Evolutionary conservation across 2,329 filamentous ascomycete species (phyloP).

Genomic region (Pyrenochaeta sp.): DNA sequence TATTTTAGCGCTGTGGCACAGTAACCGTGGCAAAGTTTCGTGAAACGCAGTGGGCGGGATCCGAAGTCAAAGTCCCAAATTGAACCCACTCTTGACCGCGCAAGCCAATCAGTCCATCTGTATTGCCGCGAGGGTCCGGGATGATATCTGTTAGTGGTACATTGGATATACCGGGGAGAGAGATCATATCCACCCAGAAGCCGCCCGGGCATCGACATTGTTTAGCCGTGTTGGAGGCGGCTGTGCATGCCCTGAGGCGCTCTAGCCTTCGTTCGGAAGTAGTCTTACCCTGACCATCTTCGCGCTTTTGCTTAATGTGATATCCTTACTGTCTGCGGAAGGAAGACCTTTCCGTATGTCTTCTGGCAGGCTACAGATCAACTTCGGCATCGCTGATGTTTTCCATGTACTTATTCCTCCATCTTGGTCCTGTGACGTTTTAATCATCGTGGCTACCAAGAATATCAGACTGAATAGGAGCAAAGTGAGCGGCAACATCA

Average conservation of each 20-base stretch:
- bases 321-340: neutral
- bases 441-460: conserved; percentile 29
- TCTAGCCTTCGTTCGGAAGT: conserved; percentile 19
- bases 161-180: too few relatives aligned
- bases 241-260: conserved; percentile 15
- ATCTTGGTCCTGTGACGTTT: conserved; percentile 6
- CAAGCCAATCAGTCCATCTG: neutral
- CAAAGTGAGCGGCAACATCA: conserved; percentile 31
- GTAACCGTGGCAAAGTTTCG: neutral
- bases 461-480: conserved; percentile 31
- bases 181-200: conserved; percentile 19
- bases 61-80: too few relatives aligned
- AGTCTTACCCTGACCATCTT: conserved; percentile 19
- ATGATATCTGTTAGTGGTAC: too few relatives aligned
- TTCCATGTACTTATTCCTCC: conserved; percentile 34
- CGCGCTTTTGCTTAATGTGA: neutral
- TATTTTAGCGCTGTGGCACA: conserved; percentile 5
- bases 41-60: too few relatives aligned
- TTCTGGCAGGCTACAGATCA: conserved; percentile 31
- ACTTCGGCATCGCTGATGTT: conserved; percentile 33
- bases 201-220: neutral
- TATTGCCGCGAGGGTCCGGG: too few relatives aligned
- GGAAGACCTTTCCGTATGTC: conserved; percentile 4
- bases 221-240: neutral
- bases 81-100: neutral